These are phyloP conservation scores for Bonia amplexicaulis DNA, from an alignment of 176 grass and related monocot species.

Conservation along the genomic window DNA sequence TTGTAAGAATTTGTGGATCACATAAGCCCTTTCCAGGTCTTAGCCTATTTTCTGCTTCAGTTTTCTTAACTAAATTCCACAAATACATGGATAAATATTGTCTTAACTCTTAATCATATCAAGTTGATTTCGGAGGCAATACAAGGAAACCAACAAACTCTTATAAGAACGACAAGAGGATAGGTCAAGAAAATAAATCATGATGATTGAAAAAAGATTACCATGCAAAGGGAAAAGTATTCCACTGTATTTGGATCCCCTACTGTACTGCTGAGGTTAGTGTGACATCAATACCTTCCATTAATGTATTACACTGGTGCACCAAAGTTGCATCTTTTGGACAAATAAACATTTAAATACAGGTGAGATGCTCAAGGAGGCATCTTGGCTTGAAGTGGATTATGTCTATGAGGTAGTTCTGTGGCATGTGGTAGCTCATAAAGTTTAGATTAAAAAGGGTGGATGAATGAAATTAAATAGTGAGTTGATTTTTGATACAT, in stretches of 20 bases:
- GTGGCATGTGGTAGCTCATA: neutral
- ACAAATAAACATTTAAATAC: slow-evolving; percentile 10
- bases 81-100: neutral
- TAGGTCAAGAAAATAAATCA: neutral
- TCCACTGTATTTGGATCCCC: neutral
- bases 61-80: neutral
- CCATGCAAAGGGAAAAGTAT: neutral
- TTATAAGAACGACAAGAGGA: neutral
- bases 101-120: neutral
- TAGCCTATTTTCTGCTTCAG: neutral
- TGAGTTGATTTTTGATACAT: neutral
- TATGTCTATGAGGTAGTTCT: neutral
- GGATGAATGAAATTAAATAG: neutral
- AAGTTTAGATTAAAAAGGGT: neutral
- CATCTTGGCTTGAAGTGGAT: neutral
- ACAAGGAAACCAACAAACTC: neutral
- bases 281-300: neutral
- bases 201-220: neutral
- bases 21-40: neutral
- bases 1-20: neutral
- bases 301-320: neutral
- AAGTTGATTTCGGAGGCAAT: neutral
- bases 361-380: neutral
- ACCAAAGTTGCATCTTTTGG: neutral
- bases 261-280: neutral